phyloP scores from a whole-genome alignment of 2,329 filamentous ascomycete species.

The Achaetomium macrosporum region DNA sequence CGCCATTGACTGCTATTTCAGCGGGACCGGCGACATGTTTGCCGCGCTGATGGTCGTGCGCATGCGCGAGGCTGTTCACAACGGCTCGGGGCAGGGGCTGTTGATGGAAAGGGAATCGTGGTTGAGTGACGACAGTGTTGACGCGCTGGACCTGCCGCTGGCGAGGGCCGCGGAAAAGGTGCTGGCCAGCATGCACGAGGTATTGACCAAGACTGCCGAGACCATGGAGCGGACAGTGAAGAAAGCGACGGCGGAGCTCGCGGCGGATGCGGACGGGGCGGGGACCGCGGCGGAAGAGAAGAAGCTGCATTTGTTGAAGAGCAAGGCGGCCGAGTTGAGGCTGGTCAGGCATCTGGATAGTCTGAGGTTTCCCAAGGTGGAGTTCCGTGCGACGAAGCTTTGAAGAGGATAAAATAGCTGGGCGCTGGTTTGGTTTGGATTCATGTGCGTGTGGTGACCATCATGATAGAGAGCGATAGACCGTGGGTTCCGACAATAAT shows the following conservation, averaged over 20 bases:
- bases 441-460: background rate
- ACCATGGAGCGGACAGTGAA: conserved; percentile 52
- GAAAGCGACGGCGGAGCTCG: conserved; percentile 37
- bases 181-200: conserved; percentile 84
- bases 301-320: conserved; percentile 61
- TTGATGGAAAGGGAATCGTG: conserved; percentile 58
- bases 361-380: conserved; percentile 58
- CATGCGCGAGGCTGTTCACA: conserved; percentile 72
- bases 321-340: conserved; percentile 82
- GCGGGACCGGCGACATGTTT: conserved; percentile 97
- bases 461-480: conserved; percentile 15
- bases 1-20: conserved; percentile 87
- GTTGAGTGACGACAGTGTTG: conserved; percentile 69
- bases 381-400: conserved; percentile 54
- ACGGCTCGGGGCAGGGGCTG: conserved; percentile 24
- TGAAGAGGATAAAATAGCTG: conserved; percentile 23
- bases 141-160: conserved; percentile 67
- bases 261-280: conserved; percentile 30
- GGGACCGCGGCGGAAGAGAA: conserved; percentile 48
- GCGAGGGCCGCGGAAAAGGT: conserved; percentile 81
- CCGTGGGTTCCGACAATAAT: background rate
- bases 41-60: conserved; percentile 83
- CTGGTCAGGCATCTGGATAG: conserved; percentile 69
- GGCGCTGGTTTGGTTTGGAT: background rate
- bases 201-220: conserved; percentile 63